phyloP scores from a whole-genome alignment of 352 stramenopile species.

The Phytopythium litorale region DNA sequence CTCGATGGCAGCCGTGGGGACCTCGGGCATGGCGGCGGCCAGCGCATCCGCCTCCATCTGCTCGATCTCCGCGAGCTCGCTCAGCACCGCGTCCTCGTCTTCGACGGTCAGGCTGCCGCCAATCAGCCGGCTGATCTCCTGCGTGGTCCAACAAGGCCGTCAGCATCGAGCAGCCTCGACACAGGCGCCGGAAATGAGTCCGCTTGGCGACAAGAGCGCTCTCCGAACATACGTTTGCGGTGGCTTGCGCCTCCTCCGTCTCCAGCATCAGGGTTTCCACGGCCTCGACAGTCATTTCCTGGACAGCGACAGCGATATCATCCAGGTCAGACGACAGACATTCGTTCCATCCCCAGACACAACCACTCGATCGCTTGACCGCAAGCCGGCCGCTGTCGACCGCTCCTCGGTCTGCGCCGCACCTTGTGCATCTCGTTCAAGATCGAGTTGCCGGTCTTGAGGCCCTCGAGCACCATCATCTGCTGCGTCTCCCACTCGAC shows the following conservation, averaged over 20 bases:
- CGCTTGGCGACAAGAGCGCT: not conserved
- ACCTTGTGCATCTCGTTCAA: constrained; percentile 88
- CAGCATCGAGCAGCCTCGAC: not conserved
- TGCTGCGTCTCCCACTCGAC: constrained; percentile 89
- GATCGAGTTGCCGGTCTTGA: constrained; percentile 86
- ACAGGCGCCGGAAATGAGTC: not conserved
- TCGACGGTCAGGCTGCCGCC: constrained; percentile 69
- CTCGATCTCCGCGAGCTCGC: constrained; percentile 83
- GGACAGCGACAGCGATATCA: not conserved
- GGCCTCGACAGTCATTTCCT: constrained; percentile 87
- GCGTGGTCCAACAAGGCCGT: not conserved
- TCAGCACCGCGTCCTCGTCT: constrained; percentile 84
- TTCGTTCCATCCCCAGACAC: not conserved
- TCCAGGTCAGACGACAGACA: not conserved
- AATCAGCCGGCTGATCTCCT: constrained; percentile 87
- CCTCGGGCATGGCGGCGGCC: constrained; percentile 53
- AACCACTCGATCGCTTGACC: not conserved
- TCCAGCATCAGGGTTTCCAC: constrained; percentile 89
- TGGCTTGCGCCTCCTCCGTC: constrained; percentile 80
- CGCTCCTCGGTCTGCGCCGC: not conserved
- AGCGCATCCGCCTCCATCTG: constrained; percentile 56
- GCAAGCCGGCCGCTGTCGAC: not conserved
- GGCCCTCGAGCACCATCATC: constrained; percentile 84
- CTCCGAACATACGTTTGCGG: constrained; percentile 47
- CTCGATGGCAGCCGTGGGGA: constrained; percentile 37